A percentile compares a stretch with the other conserved stretches of the same genome.
Evolutionary conservation across 1,139 yeast genomes (phyloP).

Genomic region (Ogataea hybrid): DNA sequence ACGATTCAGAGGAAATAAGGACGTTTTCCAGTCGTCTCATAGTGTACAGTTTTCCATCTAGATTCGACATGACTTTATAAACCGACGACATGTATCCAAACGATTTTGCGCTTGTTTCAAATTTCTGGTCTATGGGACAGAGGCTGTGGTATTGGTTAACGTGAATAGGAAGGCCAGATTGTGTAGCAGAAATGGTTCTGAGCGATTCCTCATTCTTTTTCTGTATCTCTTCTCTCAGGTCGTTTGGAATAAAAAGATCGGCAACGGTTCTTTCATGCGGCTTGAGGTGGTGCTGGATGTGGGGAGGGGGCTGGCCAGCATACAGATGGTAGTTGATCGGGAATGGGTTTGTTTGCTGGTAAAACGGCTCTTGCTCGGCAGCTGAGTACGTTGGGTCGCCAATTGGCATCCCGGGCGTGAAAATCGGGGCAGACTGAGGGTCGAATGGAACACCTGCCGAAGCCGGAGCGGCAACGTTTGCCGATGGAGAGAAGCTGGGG

Average conservation of each 20-base stretch:
- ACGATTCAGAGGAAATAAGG: constrained; percentile 57
- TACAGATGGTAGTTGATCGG: constrained; percentile 86
- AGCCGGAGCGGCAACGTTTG: constrained; percentile 5
- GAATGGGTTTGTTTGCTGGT: constrained; percentile 36
- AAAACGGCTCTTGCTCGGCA: constrained; percentile 28
- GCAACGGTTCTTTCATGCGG: constrained; percentile 71
- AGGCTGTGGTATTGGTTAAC: constrained; percentile 84
- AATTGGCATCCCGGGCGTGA: constrained; percentile 31
- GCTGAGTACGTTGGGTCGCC: constrained; percentile 2
- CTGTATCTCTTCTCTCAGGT: constrained; percentile 69
- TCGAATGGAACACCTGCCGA: constrained; percentile 22
- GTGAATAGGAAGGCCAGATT: constrained; percentile 65
- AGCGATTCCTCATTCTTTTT: constrained; percentile 79
- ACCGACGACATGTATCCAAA: constrained; percentile 60
- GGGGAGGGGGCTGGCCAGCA: constrained; percentile 87
- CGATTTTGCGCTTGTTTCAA: constrained; percentile 50
- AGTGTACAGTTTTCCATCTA: constrained; percentile 76
- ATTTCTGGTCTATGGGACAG: constrained; percentile 72
- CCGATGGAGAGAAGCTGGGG: constrained; percentile 54
- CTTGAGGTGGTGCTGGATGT: constrained; percentile 54
- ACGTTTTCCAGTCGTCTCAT: constrained; percentile 72
- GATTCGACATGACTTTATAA: constrained; percentile 77
- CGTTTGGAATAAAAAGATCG: constrained; percentile 69
- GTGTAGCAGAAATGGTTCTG: constrained; percentile 52
- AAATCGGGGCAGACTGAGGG: constrained; percentile 31